Conservation (phyloP, 805 yeast genomes). For the Kuraishia capsulata region DNA sequence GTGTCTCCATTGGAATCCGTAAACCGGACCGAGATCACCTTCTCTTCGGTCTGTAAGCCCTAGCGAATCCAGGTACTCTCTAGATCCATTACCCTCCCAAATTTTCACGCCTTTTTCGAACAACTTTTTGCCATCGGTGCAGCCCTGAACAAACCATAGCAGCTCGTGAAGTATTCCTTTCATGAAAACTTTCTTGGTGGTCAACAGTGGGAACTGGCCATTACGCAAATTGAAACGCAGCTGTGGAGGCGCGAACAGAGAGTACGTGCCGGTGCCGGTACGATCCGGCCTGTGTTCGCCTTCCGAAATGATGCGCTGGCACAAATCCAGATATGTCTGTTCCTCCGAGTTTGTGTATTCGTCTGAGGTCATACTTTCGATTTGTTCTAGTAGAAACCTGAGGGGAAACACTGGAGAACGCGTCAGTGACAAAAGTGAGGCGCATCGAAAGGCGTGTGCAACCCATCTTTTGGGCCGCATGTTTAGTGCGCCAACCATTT, state of each 20-base stretch:
- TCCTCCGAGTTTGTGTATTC: constrained; percentile 52
- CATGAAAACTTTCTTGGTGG: constrained; percentile 88
- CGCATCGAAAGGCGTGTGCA: neutral
- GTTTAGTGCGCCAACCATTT: too few species aligned
- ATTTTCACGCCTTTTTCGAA: constrained; percentile 85
- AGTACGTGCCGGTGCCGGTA: constrained; percentile 93
- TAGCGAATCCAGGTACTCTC: constrained; percentile 77
- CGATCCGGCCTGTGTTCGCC: constrained; percentile 94
- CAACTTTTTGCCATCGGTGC: constrained; percentile 77
- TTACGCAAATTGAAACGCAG: constrained; percentile 69
- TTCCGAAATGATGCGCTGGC: constrained; percentile 62
- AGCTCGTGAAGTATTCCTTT: constrained; percentile 85
- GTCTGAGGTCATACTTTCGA: constrained; percentile 3
- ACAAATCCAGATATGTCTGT: constrained; percentile 78
- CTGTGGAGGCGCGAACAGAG: constrained; percentile 94
- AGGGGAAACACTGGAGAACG: too few species aligned
- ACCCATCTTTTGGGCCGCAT: neutral
- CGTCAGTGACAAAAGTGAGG: neutral
- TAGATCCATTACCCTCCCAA: constrained; percentile 98
- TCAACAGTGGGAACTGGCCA: constrained; percentile 75
- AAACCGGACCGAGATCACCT: constrained; percentile 97
- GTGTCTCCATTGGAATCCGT: constrained; percentile 99
- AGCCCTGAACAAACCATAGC: constrained; percentile 87
- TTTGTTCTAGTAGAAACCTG: too few species aligned
- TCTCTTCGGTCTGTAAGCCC: constrained; percentile 77